Evolutionary conservation across 2,329 filamentous ascomycete genomes (phyloP).

Genomic region (Mariannaea elegans): DNA sequence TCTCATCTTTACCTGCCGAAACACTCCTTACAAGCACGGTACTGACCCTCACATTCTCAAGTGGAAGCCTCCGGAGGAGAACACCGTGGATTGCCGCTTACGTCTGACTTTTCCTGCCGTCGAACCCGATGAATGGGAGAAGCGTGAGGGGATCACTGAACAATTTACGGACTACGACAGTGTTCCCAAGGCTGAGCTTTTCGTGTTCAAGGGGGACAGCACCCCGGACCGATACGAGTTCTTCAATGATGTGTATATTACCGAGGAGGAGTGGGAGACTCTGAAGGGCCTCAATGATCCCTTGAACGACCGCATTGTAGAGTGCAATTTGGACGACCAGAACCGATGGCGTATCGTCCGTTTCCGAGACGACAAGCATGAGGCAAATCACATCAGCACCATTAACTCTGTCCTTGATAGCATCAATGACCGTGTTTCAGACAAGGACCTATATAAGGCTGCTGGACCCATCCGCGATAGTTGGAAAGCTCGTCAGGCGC

Average conservation of each 20-base stretch:
- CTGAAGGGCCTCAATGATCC: constrained; percentile 79
- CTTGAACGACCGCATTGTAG: constrained; percentile 87
- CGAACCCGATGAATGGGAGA: constrained; percentile 74
- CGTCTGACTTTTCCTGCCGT: constrained; percentile 77
- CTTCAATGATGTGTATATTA: constrained; percentile 75
- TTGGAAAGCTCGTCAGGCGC: constrained; percentile 74
- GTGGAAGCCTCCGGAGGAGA: constrained; percentile 96
- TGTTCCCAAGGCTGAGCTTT: constrained; percentile 77
- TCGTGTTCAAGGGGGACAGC: constrained; percentile 71
- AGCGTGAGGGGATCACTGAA: constrained; percentile 69
- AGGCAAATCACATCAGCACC: constrained; percentile 88
- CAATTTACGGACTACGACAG: constrained; percentile 82
- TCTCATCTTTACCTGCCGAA: constrained; percentile 95
- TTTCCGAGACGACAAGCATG: constrained; percentile 90
- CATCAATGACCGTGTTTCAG: constrained; percentile 84
- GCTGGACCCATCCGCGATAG: constrained; percentile 78
- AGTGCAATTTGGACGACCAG: constrained; percentile 82
- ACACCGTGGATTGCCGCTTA: constrained; percentile 92
- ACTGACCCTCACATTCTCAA: constrained; percentile 95
- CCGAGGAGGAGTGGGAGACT: constrained; percentile 81
- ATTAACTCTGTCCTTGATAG: constrained; percentile 89
- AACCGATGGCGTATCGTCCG: constrained; percentile 86
- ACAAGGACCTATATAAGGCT: constrained; percentile 78
- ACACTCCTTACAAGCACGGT: constrained; percentile 85
- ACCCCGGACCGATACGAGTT: constrained; percentile 64